Base-by-base conservation (phyloP, 345 rosid species). In the Syzygium aromaticum region DNA sequence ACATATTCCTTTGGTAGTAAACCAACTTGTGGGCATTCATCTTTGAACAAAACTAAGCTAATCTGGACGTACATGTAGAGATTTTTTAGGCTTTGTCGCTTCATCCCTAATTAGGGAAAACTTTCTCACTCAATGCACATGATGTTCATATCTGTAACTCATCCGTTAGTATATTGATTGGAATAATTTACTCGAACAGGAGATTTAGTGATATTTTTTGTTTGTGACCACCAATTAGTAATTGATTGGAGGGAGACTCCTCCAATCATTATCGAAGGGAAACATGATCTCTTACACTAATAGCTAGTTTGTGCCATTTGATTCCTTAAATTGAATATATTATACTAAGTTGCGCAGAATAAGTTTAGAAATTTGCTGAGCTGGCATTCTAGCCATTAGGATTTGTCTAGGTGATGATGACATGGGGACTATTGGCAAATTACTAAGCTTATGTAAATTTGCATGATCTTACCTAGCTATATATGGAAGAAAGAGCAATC, bases 91-190 rank as follows among this genome's bases (percentile, higher is more conserved):
- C 46, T 16, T 0, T 73, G 80, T 19, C 25, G 3, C 22, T 73
- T 25, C 46, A 33, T 19, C 49, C 49, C 80, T 33, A 17, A 30
- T 64, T 3, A 14, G 5, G 21, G 5, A 7, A 14, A 28, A 28
- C 6, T 7, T 30, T 30, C 12, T 2, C 3, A 8, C 23, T 0
- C 12, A 67, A 33, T 1, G 1, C 33, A 2, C 1, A 10, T 21
- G 6, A 19, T 67, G 23, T 67, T 30, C 78, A 33, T 67, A 33
- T 9, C 1, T 2, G 0, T 67, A 64, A 67, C 78, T 67, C 23
- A 0, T 67, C 25, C 10, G 59, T 22, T 11, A 0, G 5, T 23
- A 54, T 9, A 22, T 8, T 3, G 25, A 21, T 54, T 25, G 25
- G 25, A 54, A 43, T n/a, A n/a, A n/a, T n/a, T n/a, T n/a, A n/a